A percentile compares a stretch with the other conserved stretches of the same genome.
These are phyloP conservation scores for Pisolithus thermaeus DNA, from an alignment of 1,284 basidiomycete genomes.

Conservation along the genomic window DNA sequence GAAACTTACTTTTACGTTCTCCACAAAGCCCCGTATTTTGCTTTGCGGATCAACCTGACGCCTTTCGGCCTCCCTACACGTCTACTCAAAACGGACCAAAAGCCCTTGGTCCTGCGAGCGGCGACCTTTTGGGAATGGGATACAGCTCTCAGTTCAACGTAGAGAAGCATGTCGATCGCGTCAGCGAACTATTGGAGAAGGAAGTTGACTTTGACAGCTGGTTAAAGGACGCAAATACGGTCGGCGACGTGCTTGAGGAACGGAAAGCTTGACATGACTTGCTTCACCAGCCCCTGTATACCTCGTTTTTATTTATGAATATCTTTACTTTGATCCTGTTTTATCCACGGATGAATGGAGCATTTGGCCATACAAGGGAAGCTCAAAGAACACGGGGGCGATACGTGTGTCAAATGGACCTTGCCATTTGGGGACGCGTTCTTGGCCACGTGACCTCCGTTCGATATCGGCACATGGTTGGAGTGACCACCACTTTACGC, in stretches of 20 bases:
- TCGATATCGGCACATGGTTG: constrained; percentile 31
- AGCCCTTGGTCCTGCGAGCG: constrained; percentile 16
- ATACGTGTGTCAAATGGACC: constrained; percentile 19
- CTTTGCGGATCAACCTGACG: constrained; percentile 30
- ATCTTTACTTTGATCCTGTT: constrained; percentile 4
- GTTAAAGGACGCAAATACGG: constrained; percentile 31
- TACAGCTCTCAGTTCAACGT: constrained; percentile 46
- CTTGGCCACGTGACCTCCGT: constrained; percentile 25
- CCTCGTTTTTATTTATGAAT: constrained; percentile 12
- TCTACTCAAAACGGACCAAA: constrained; percentile 33
- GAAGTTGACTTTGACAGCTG: constrained; percentile 44
- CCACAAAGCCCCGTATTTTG: constrained; percentile 36
- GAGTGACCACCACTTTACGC: constrained; percentile 10
- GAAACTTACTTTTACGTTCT: constrained; percentile 28
- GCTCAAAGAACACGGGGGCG: constrained; percentile 21
- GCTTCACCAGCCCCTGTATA: no score
- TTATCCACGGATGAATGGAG: constrained; percentile 9
- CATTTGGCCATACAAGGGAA: constrained; percentile 19
- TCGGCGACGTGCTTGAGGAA: constrained; percentile 6
- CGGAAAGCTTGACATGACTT: no score
- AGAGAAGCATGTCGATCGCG: constrained; percentile 35
- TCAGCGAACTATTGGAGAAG: constrained; percentile 37
- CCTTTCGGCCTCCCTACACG: constrained; percentile 35
- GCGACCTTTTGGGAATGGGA: constrained; percentile 28
- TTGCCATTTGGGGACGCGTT: constrained; percentile 18